A percentile compares a stretch with the other conserved stretches of the same genome.
These are phyloP conservation scores for Lactarius sp. DNA, from an alignment of 768 basidiomycete species.

Conservation along the genomic window DNA sequence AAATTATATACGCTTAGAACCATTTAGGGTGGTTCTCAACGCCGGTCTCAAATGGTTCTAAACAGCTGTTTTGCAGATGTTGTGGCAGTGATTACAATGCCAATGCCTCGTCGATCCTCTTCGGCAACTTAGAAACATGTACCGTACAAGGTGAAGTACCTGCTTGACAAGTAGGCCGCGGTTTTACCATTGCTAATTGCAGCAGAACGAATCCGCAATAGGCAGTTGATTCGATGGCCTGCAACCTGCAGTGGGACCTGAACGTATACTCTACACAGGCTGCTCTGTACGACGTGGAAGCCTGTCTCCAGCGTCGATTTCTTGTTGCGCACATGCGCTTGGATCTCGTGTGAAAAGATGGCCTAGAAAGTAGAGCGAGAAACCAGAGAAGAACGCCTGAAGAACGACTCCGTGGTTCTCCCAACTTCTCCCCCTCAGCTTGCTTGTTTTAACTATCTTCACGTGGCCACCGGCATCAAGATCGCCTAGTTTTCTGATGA, in stretches of 20 bases:
- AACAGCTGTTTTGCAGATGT: no score
- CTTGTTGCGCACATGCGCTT: neutral
- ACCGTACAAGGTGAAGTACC: no score
- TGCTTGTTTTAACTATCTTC: neutral
- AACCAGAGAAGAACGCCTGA: neutral
- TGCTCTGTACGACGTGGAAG: neutral
- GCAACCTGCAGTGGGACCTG: no score
- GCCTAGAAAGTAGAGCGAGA: neutral
- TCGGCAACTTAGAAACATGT: no score
- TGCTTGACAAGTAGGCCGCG: neutral
- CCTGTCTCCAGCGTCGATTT: neutral
- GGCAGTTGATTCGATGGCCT: neutral
- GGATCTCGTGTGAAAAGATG: neutral
- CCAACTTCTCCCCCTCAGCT: neutral
- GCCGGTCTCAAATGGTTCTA: no score
- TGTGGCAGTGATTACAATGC: no score
- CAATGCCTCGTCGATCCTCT: no score
- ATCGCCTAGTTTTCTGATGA: neutral
- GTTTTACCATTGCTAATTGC: neutral
- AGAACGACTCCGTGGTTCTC: neutral
- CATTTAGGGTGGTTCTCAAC: no score
- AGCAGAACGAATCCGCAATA: neutral
- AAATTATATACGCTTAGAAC: no score
- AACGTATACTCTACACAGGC: neutral
- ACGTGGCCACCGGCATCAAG: neutral